Conservation (phyloP, 495 filamentous ascomycete species). For the Bacidia gigantensis region DNA sequence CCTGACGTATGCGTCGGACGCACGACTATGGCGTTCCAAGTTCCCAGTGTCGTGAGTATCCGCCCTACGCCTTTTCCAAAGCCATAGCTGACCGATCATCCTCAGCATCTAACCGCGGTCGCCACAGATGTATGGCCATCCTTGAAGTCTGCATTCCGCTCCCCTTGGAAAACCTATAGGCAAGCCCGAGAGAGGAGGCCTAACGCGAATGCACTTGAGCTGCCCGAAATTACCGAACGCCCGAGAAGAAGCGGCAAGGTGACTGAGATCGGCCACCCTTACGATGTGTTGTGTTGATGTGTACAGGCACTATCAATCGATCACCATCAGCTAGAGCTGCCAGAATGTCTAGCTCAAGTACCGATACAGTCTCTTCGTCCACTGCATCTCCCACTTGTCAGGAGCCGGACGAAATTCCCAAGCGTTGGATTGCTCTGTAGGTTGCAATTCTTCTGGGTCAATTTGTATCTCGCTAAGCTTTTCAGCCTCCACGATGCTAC, state of each 20-base stretch:
- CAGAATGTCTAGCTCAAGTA: conserved; percentile 16
- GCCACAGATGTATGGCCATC: conserved; percentile 34
- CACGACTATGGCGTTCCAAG: conserved; percentile 34
- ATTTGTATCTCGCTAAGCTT: neutral
- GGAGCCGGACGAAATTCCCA: neutral
- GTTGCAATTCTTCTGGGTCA: neutral
- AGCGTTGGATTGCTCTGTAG: conserved; percentile 1
- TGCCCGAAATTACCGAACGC: conserved; percentile 2
- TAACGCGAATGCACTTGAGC: neutral
- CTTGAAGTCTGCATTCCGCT: conserved; percentile 28
- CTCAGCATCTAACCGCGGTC: conserved; percentile 27
- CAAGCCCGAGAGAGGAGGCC: neutral
- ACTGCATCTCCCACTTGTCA: neutral
- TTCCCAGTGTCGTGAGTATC: conserved; percentile 29
- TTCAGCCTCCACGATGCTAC: conserved; percentile 9
- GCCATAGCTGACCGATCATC: conserved; percentile 12
- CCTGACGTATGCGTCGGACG: neutral
- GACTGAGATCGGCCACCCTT: neutral
- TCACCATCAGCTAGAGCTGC: conserved; percentile 7
- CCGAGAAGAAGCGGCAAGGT: conserved; percentile 1
- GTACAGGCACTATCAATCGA: neutral
- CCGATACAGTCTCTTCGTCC: conserved; percentile 12
- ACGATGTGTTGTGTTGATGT: neutral
- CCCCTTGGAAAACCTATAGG: conserved; percentile 25
- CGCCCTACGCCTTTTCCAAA: conserved; percentile 4